A percentile compares a stretch with the other conserved stretches of the same genome.
Conservation (phyloP, 225 moss, liverwort and hornwort genomes). For the Climacium dendroides region DNA sequence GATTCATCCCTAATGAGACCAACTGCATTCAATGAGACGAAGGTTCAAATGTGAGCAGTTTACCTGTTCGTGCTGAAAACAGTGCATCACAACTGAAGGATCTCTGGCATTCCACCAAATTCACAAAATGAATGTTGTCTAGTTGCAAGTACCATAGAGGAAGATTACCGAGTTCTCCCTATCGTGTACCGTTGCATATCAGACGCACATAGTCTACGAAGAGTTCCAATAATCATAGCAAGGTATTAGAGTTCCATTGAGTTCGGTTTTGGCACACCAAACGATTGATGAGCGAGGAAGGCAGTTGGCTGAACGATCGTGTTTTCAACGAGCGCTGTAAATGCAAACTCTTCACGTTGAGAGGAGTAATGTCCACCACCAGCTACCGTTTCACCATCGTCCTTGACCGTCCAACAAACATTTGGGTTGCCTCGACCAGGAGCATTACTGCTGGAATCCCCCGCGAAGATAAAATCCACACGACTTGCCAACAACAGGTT, state of each 20-base stretch:
- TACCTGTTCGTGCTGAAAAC: neutral
- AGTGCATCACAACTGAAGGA: neutral
- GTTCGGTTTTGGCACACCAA: neutral
- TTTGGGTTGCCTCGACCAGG: neutral
- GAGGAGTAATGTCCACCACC: neutral
- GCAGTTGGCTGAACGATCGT: neutral
- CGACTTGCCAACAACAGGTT: neutral
- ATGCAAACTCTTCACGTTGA: neutral
- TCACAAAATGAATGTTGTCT: neutral
- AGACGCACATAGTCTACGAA: neutral
- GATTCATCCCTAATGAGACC: neutral
- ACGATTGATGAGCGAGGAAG: neutral
- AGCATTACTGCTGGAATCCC: neutral
- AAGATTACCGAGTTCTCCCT: neutral
- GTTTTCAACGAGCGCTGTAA: neutral
- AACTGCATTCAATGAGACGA: neutral
- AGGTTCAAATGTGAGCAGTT: neutral
- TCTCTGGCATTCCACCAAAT: neutral
- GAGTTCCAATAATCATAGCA: conserved; percentile 1
- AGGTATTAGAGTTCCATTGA: neutral
- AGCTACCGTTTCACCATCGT: neutral
- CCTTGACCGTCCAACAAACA: neutral
- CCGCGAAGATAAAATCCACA: neutral
- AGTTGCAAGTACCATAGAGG: neutral
- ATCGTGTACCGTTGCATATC: neutral